These are phyloP conservation scores for Sordariomycetes sp. DNA, from an alignment of 2,329 filamentous ascomycete species.

Conservation along the genomic window DNA sequence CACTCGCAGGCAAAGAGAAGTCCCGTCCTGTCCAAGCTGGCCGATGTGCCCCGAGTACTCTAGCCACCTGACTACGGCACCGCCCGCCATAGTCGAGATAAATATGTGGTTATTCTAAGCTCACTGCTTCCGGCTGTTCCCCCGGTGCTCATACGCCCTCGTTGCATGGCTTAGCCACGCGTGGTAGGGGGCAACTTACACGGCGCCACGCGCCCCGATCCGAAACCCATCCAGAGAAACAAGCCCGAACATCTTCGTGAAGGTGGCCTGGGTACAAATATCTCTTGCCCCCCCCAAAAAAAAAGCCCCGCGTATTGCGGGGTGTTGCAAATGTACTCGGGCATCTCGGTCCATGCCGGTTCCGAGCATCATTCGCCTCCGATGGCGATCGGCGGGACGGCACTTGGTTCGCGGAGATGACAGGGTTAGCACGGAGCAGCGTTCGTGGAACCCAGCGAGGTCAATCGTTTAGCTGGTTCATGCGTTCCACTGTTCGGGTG, in stretches of 20 bases:
- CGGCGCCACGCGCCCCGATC: not conserved
- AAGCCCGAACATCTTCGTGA: not conserved
- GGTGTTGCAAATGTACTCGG: not conserved
- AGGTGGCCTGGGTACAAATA: not conserved
- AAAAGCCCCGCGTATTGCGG: not conserved
- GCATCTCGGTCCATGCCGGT: not conserved
- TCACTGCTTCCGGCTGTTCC: not conserved
- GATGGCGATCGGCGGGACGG: not conserved
- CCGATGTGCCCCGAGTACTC: not conserved
- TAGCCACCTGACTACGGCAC: not conserved
- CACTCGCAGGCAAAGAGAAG: not conserved
- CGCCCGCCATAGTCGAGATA: not conserved
- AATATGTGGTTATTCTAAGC: not conserved
- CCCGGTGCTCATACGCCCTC: not conserved
- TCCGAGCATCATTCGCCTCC: not conserved
- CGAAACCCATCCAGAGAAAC: not conserved
- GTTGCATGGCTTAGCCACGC: not conserved
- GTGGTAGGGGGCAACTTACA: not conserved
- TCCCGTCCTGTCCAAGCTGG: not conserved
- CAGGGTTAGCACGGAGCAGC: constrained; percentile 1
- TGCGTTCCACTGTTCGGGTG: not conserved
- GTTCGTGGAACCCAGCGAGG: not conserved
- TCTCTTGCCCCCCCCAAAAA: not conserved
- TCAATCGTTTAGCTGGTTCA: not conserved
- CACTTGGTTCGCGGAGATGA: not conserved